Evolutionary conservation across 352 stramenopile species (phyloP).

Genomic region (Phytophthora macrochlamydospora): DNA sequence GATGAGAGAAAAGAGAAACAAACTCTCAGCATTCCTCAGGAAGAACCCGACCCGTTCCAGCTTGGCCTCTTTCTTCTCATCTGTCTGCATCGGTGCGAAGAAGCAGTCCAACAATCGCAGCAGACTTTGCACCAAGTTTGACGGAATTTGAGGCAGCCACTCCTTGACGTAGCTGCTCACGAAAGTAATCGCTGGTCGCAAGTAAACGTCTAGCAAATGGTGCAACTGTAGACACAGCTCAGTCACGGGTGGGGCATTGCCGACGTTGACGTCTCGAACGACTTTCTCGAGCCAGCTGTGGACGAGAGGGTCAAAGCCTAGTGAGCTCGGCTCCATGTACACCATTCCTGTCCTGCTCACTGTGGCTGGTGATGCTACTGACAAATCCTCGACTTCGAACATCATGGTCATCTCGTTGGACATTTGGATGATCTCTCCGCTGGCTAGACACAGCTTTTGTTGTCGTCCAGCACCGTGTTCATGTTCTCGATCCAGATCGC

Average conservation of each 20-base stretch:
- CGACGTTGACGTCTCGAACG: constrained; percentile 61
- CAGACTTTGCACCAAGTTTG: constrained; percentile 89
- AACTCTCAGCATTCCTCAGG: constrained; percentile 78
- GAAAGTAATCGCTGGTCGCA: constrained; percentile 81
- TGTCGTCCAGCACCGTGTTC: constrained; percentile 97
- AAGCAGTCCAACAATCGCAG: constrained; percentile 94
- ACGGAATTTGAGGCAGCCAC: constrained; percentile 92
- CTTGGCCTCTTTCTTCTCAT: constrained; percentile 88
- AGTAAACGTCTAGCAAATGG: constrained; percentile 89
- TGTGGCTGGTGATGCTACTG: constrained; percentile 93
- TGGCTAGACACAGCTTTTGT: constrained; percentile 96
- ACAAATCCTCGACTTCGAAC: constrained; percentile 96
- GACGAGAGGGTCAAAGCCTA: constrained; percentile 92
- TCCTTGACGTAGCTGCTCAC: constrained; percentile 90
- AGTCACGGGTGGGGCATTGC: constrained; percentile 43
- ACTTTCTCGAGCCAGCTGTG: constrained; percentile 89
- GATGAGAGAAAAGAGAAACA: constrained; percentile 93
- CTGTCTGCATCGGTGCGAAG: constrained; percentile 79
- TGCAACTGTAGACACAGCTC: constrained; percentile 58
- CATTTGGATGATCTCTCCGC: constrained; percentile 95
- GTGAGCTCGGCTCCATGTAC: constrained; percentile 94
- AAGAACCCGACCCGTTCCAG: constrained; percentile 72
- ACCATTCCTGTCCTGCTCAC: constrained; percentile 95
- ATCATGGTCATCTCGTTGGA: constrained; percentile 97
- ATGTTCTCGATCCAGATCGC: constrained; percentile 98